A percentile compares a stretch with the other conserved stretches of the same genome.
These are phyloP conservation scores for Neltuma alba DNA, from an alignment of 306 rosid species.

Conservation along the genomic window DNA sequence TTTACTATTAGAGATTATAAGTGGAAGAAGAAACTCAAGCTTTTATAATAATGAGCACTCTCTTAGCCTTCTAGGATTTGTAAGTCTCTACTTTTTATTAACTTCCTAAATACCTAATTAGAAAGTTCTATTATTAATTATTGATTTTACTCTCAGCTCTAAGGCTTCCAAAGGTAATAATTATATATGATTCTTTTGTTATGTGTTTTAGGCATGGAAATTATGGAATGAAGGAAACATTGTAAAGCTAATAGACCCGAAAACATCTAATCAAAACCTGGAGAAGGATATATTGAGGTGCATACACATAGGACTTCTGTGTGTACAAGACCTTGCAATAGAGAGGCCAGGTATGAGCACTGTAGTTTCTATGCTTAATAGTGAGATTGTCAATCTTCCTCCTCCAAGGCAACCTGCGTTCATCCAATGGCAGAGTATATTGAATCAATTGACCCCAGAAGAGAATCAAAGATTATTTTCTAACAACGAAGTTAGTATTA, in stretches of 20 bases:
- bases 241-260: slow-evolving; percentile 6
- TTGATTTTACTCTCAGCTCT: neutral
- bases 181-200: neutral
- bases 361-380: slow-evolving; percentile 34
- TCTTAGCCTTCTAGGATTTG: slow-evolving; percentile 32
- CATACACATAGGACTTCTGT: slow-evolving; percentile 41
- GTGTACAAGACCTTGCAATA: slow-evolving; percentile 37
- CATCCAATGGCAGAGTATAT: slow-evolving; percentile 10
- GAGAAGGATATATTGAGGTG: slow-evolving; percentile 28
- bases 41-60: slow-evolving; percentile 10
- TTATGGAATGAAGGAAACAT: slow-evolving; percentile 32
- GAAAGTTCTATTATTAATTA: neutral
- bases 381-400: neutral
- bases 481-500: neutral
- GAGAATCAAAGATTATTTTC: neutral
- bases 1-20: neutral
- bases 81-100: neutral
- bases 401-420: slow-evolving; percentile 33
- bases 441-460: neutral
- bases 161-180: neutral
- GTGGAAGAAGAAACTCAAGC: slow-evolving; percentile 13
- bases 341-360: slow-evolving; percentile 16
- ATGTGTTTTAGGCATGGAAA: slow-evolving; percentile 16
- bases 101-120: neutral
- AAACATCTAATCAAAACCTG: neutral